A percentile compares a stretch with the other conserved stretches of the same genome.
Conservation (phyloP, 1,284 basidiomycete species). For the Pterula multifida region DNA sequence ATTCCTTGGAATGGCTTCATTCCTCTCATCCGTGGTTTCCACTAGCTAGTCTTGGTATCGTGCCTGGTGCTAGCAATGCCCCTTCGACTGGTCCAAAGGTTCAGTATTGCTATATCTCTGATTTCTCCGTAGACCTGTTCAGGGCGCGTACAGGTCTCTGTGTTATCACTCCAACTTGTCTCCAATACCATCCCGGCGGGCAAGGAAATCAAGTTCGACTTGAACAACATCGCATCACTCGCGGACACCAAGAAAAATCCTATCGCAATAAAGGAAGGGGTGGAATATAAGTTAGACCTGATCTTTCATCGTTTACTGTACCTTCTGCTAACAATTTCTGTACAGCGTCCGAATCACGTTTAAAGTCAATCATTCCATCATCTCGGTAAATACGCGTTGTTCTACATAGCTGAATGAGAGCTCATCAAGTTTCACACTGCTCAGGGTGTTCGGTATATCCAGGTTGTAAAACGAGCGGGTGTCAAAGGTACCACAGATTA, state of each 20-base stretch:
- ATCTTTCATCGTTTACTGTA: conserved; percentile 2
- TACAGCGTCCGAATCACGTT: conserved; percentile 45
- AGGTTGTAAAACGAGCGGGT: conserved; percentile 70
- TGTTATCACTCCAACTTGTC: conserved; percentile 56
- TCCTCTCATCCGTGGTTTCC: neutral
- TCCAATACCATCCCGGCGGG: conserved; percentile 56
- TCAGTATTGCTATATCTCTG: conserved; percentile 8
- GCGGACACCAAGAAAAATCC: conserved; percentile 57
- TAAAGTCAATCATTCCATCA: conserved; percentile 75
- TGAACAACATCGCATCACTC: conserved; percentile 33
- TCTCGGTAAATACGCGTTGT: conserved; percentile 43
- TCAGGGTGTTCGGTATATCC: conserved; percentile 80
- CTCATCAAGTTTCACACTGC: neutral
- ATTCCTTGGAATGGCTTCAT: neutral
- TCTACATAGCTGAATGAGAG: conserved; percentile 7
- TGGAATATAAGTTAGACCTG: conserved; percentile 59
- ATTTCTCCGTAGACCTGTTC: conserved; percentile 5
- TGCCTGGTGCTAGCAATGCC: conserved; percentile 31
- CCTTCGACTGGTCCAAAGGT: conserved; percentile 54
- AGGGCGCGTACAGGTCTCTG: conserved; percentile 39
- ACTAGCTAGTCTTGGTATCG: conserved; percentile 71
- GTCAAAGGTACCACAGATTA: conserved; percentile 43
- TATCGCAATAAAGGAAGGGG: conserved; percentile 72
- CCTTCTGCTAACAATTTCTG: neutral
- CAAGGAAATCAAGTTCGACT: conserved; percentile 46